Percentiles rank a stretch among this genome's conserved stretches.
phyloP scores from a whole-genome alignment of 345 rosid species.

The Linum lewisii region DNA sequence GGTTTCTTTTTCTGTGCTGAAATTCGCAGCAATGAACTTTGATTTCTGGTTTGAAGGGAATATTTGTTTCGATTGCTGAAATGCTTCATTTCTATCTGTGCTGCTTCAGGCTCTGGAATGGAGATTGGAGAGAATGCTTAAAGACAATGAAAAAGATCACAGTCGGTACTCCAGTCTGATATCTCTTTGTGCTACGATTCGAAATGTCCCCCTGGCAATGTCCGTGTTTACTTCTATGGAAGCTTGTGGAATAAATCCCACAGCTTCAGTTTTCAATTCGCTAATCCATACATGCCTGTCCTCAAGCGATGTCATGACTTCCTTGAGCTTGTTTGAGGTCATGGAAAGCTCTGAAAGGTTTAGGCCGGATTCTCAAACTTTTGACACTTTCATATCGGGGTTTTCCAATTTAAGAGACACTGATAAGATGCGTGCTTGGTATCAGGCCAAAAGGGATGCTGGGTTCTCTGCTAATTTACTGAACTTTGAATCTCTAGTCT shows the following conservation, averaged over 20 bases:
- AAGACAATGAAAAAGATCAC: constrained; percentile 13
- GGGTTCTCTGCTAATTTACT: constrained; percentile 21
- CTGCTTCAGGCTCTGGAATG: constrained; percentile 30
- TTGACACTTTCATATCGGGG: constrained; percentile 23
- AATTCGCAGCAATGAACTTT: neutral
- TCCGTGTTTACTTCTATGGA: constrained; percentile 32
- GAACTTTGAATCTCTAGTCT: constrained; percentile 26
- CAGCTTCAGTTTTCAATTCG: constrained; percentile 26
- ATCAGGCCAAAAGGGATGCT: constrained; percentile 21
- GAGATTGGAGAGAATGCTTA: constrained; percentile 30
- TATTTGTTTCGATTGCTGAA: neutral
- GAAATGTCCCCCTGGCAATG: constrained; percentile 24
- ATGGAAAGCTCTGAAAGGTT: constrained; percentile 25
- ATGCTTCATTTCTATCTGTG: neutral
- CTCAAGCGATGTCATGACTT: constrained; percentile 15
- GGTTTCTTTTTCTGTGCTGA: neutral
- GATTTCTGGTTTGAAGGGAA: no score
- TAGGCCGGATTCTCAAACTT: constrained; percentile 25
- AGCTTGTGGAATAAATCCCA: constrained; percentile 23
- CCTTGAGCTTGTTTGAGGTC: constrained; percentile 31
- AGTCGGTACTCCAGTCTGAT: constrained; percentile 22
- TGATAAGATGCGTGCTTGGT: constrained; percentile 22
- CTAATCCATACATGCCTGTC: constrained; percentile 22
- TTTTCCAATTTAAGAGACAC: constrained; percentile 25
- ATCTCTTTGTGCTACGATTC: constrained; percentile 28